Conservation (phyloP, 1,139 yeast species). For the Arxiozyma slooffiae region DNA sequence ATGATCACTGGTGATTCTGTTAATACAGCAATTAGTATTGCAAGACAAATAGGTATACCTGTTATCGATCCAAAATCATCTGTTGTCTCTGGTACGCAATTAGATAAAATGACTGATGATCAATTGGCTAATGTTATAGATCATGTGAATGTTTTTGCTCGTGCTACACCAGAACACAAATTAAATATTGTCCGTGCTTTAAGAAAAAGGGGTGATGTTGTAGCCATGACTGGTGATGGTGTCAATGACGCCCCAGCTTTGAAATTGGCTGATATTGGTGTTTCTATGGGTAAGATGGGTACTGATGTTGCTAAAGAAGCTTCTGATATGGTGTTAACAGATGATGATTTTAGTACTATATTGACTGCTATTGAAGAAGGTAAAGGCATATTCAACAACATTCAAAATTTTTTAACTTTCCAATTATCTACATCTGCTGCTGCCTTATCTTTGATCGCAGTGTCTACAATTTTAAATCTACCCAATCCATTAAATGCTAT, state of each 20-base stretch:
- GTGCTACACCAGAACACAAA: constrained; percentile 95
- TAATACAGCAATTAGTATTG: constrained; percentile 84
- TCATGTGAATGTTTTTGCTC: constrained; percentile 82
- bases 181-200: constrained; percentile 84
- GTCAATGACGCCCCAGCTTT: constrained; percentile 97
- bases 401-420: constrained; percentile 87
- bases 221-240: constrained; percentile 99
- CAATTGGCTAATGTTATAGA: constrained; percentile 65
- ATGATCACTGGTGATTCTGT: constrained; percentile 98
- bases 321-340: constrained; percentile 93
- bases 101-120: constrained; percentile 61
- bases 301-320: constrained; percentile 99
- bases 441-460: constrained; percentile 78
- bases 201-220: constrained; percentile 87
- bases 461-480: constrained; percentile 73
- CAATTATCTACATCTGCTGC: constrained; percentile 94
- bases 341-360: constrained; percentile 91
- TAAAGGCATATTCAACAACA: constrained; percentile 88
- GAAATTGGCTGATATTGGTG: constrained; percentile 92
- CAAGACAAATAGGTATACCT: constrained; percentile 87
- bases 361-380: constrained; percentile 92
- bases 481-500: constrained; percentile 97
- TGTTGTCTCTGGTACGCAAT: constrained; percentile 73
- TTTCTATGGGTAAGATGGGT: constrained; percentile 93
- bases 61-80: constrained; percentile 49